These are phyloP conservation scores for Xylaria flabelliformis DNA, from an alignment of 495 filamentous ascomycete genomes.

Conservation along the genomic window DNA sequence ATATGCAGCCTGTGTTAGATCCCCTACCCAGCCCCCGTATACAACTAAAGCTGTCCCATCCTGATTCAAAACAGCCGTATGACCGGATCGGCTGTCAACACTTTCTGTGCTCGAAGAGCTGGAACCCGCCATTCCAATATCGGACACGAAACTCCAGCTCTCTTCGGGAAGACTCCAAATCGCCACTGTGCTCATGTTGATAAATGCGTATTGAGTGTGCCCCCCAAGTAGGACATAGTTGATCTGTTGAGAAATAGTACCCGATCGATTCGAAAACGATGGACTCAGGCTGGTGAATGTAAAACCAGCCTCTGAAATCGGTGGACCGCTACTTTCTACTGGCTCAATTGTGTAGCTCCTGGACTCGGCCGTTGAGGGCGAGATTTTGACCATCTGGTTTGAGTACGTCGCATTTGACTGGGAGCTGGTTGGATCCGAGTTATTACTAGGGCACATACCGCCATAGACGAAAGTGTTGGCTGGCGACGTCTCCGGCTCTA, in stretches of 20 bases:
- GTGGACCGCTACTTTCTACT: slow-evolving; percentile 48
- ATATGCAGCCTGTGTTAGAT: slow-evolving; percentile 71
- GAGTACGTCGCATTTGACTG: slow-evolving; percentile 75
- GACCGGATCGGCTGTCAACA: slow-evolving; percentile 83
- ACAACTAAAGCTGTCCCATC: slow-evolving; percentile 79
- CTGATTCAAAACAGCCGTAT: slow-evolving; percentile 77
- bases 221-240: slow-evolving; percentile 85
- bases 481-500: slow-evolving; percentile 54
- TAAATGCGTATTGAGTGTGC: slow-evolving; percentile 81
- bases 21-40: slow-evolving; percentile 90
- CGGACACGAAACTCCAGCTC: slow-evolving; percentile 78
- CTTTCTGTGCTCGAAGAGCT: slow-evolving; percentile 37
- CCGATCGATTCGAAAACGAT: slow-evolving; percentile 61
- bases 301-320: slow-evolving; percentile 86
- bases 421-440: slow-evolving; percentile 55
- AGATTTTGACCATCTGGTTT: slow-evolving; percentile 70
- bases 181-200: slow-evolving; percentile 92
- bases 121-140: slow-evolving; percentile 55
- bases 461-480: slow-evolving; percentile 76
- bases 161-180: slow-evolving; percentile 86
- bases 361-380: slow-evolving; percentile 46
- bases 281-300: slow-evolving; percentile 74
- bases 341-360: slow-evolving; percentile 32
- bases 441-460: slow-evolving; percentile 79
- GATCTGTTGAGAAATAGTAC: slow-evolving; percentile 66